Evolutionary conservation across 768 basidiomycete species (phyloP).

Genomic region (Calocera cornea): DNA sequence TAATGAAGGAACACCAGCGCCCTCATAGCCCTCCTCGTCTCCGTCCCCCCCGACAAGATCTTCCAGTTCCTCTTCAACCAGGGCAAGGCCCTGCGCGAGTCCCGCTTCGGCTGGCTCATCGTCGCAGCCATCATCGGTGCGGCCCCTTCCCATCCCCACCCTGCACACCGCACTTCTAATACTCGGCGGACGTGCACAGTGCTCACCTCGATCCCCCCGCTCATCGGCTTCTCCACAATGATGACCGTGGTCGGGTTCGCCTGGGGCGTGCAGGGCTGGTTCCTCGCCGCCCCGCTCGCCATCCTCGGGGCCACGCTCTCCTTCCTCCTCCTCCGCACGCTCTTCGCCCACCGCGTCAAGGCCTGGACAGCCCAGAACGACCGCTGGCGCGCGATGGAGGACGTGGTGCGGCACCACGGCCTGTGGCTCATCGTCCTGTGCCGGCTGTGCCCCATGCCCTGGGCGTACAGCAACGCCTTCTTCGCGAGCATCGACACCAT

Average conservation of each 20-base stretch:
- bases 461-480: constrained; percentile 73
- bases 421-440: constrained; percentile 71
- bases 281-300: constrained; percentile 46
- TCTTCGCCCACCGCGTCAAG: constrained; percentile 43
- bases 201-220: constrained; percentile 37
- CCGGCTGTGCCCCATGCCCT: constrained; percentile 69
- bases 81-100: constrained; percentile 45
- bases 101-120: constrained; percentile 48
- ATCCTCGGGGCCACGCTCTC: constrained; percentile 48
- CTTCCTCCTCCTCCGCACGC: constrained; percentile 46
- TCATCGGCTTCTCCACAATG: constrained; percentile 54
- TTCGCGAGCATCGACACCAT: constrained; percentile 57
- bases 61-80: constrained; percentile 59
- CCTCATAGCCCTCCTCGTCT: constrained; percentile 29
- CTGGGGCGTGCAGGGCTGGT: constrained; percentile 66
- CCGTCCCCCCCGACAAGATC: constrained; percentile 51
- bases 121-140: constrained; percentile 41
- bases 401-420: constrained; percentile 63
- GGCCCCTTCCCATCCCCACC: constrained; percentile 15
- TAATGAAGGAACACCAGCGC: constrained; percentile 3
- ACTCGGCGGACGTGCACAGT: constrained; percentile 22
- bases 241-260: constrained; percentile 66
- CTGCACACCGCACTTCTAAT: not conserved
- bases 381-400: constrained; percentile 66
- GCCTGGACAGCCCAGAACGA: constrained; percentile 48